Conservation (phyloP, 208 protist genomes). For the Trypanosoma theileri region DNA sequence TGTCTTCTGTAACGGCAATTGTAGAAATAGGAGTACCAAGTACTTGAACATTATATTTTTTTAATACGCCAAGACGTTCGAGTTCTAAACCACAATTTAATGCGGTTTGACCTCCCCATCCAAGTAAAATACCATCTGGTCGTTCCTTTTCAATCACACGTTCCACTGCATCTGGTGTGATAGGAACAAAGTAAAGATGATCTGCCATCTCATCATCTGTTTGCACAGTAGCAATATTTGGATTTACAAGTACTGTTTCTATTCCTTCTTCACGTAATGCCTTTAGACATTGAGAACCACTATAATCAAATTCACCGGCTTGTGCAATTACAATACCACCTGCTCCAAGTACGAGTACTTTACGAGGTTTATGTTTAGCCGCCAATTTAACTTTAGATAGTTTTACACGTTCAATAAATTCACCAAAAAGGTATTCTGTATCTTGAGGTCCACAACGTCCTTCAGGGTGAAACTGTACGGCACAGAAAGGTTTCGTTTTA, state of each 20-base stretch:
- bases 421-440: slow-evolving; percentile 98
- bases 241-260: slow-evolving; percentile 98
- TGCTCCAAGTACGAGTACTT: slow-evolving; percentile 94
- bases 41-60: slow-evolving; percentile 94
- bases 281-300: slow-evolving; percentile 98
- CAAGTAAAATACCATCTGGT: slow-evolving; percentile 95
- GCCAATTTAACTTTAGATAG: slow-evolving; percentile 67
- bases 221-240: slow-evolving; percentile 99
- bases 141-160: slow-evolving; percentile 95
- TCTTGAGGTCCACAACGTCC: slow-evolving; percentile 95
- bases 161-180: slow-evolving; percentile 93
- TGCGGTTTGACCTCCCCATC: slow-evolving; percentile 98
- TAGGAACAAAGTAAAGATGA: slow-evolving; percentile 96
- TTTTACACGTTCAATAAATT: slow-evolving; percentile 91
- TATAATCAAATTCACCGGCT: slow-evolving; percentile 99
- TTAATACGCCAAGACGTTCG: slow-evolving; percentile 88
- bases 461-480: slow-evolving; percentile 98
- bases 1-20: slow-evolving; percentile 97
- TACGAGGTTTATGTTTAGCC: slow-evolving; percentile 77
- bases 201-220: slow-evolving; percentile 97
- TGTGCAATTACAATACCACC: slow-evolving; percentile 98
- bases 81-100: slow-evolving; percentile 98
- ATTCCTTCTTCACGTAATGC: slow-evolving; percentile 98
- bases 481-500: slow-evolving; percentile 95
- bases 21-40: slow-evolving; percentile 95